Percentiles rank a stretch among this genome's conserved stretches.
These are phyloP conservation scores for Blastomyces emzantsi DNA, from an alignment of 2,329 filamentous ascomycete species.

Conservation along the genomic window DNA sequence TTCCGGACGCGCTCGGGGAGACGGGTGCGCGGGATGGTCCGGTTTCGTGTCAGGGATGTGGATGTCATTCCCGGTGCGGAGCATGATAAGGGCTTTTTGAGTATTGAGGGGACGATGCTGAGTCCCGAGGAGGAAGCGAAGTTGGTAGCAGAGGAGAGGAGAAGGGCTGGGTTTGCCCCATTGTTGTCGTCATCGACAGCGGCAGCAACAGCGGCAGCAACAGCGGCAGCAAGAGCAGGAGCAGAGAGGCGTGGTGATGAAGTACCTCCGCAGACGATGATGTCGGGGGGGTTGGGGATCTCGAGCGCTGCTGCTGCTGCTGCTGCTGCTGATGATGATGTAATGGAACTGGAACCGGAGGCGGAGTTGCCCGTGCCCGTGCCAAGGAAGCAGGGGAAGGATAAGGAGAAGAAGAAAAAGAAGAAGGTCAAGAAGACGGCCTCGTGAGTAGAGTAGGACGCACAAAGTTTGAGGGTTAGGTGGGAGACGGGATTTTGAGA, in stretches of 20 bases:
- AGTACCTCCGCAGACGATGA: neutral
- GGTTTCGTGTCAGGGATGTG: slow-evolving; percentile 75
- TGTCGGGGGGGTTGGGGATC: slow-evolving; percentile 23
- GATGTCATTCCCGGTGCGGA: slow-evolving; percentile 62
- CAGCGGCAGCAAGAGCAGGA: too few species aligned
- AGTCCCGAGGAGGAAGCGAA: slow-evolving; percentile 55
- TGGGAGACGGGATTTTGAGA: neutral
- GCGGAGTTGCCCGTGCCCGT: neutral
- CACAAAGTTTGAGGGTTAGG: neutral
- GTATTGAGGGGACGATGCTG: slow-evolving; percentile 82
- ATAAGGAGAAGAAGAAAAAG: slow-evolving; percentile 13
- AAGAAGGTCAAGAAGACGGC: slow-evolving; percentile 13
- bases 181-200: slow-evolving; percentile 6
- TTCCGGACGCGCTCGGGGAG: slow-evolving; percentile 66
- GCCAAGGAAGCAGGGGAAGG: slow-evolving; percentile 1
- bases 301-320: slow-evolving; percentile 5
- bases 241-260: neutral
- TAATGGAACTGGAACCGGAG: neutral
- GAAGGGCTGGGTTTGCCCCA: slow-evolving; percentile 25
- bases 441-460: neutral
- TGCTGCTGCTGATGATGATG: slow-evolving; percentile 2
- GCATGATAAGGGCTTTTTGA: slow-evolving; percentile 65
- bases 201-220: neutral
- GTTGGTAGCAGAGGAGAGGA: slow-evolving; percentile 47
- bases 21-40: slow-evolving; percentile 59